A percentile compares a stretch with the other conserved stretches of the same genome.
Evolutionary conservation across 2,329 filamentous ascomycete genomes (phyloP).

Genomic region (Pyrenophora teres): DNA sequence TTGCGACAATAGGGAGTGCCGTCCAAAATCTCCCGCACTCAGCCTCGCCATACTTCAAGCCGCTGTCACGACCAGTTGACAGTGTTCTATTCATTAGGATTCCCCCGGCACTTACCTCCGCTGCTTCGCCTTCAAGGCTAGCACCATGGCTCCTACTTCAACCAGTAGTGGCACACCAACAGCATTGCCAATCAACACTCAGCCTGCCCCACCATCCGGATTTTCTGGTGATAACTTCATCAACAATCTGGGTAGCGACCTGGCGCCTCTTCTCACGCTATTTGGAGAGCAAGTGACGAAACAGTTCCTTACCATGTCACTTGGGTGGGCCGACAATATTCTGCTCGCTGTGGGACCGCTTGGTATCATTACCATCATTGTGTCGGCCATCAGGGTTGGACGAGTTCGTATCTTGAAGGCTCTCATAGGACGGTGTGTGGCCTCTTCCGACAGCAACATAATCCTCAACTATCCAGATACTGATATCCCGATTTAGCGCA

Average conservation of each 20-base stretch:
- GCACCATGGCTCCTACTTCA: not conserved
- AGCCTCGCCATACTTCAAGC: too few species aligned
- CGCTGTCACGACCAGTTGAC: too few species aligned
- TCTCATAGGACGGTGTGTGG: not conserved
- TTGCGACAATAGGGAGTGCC: too few species aligned
- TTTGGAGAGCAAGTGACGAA: constrained; percentile 50
- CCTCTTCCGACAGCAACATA: too few species aligned
- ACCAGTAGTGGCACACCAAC: not conserved
- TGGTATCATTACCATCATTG: constrained; percentile 32
- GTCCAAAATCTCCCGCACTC: too few species aligned
- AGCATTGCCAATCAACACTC: not conserved
- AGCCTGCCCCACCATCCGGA: constrained; percentile 21
- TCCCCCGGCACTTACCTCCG: not conserved
- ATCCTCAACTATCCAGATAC: too few species aligned
- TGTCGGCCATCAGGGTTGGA: constrained; percentile 30
- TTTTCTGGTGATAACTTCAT: not conserved
- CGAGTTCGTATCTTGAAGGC: constrained; percentile 17
- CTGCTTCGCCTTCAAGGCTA: not conserved
- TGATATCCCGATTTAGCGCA: constrained; percentile 29
- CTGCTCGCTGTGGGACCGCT: constrained; percentile 31
- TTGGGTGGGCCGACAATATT: constrained; percentile 26
- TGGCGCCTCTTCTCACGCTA: constrained; percentile 29
- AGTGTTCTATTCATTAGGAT: not conserved
- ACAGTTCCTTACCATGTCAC: constrained; percentile 48
- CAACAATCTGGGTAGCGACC: not conserved